Evolutionary conservation across 2,329 filamentous ascomycete species (phyloP), one percentile per base, ranked within the genome.

Genomic region (Botrytis byssoidea): DNA sequence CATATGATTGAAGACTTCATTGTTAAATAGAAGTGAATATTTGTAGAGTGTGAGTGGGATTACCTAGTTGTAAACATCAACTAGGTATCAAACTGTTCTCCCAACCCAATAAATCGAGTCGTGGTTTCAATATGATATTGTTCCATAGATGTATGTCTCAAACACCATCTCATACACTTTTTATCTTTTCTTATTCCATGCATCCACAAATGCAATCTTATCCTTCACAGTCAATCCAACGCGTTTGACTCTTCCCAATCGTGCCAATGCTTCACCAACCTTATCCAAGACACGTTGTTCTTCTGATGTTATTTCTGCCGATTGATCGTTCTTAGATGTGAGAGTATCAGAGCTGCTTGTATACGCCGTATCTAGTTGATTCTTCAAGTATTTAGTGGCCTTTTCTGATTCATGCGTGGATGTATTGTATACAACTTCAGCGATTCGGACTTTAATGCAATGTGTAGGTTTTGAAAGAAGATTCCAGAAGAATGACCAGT

Each of bases 381-480:
- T 81, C 18, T 76, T 74, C 37, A 80, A 44, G 70, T 80, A 88
- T 76, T 20, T 76, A 20, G 25, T 20, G 59, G 80, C 78, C 66
- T 80, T 80, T 65, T 81, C 77, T 12, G 76, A 76, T 12, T 74
- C 74, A 10, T 79, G 79, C 25, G 81, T 81, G 1, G 85, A 81
- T 5, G 83, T 85, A 74, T 90, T 91, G 77, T 83, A 83, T 67
- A 95, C 88, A 1, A 88, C 88, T 80, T 95, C 93, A 0, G 94
- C 96, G 72, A 99, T 95, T 68, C 96, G 89, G 20, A 98, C 95
- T 37, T 94, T 90, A 78, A 99, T 95, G 79, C 91, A 94, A 77
- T 97, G 96, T 1, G 93, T 97, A 1, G 94, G 93, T 66, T 91
- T 90, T 61, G 92, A 93, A 48, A 97, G 89, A 14, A 98, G 85